Percentiles rank a stretch among this genome's conserved stretches.
Conservation (phyloP, 1,284 basidiomycete genomes). For the Apiotrichum siamense region DNA sequence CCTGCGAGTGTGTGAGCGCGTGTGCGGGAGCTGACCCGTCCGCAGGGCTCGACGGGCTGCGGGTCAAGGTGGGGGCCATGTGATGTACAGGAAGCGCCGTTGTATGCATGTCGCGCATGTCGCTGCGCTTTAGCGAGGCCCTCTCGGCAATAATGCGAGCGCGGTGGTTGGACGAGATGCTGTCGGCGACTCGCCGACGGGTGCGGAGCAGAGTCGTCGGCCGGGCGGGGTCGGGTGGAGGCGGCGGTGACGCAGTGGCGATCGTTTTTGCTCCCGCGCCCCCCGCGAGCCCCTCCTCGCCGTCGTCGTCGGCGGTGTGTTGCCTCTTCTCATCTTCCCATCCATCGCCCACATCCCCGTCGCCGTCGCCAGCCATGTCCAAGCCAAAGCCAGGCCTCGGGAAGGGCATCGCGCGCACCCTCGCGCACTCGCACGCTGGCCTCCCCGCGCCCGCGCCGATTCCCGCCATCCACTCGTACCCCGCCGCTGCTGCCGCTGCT, state of each 20-base stretch:
- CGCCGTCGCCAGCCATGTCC: conserved; percentile 21
- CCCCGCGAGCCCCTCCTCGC: too few relatives aligned
- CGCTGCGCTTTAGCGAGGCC: too few relatives aligned
- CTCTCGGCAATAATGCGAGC: too few relatives aligned
- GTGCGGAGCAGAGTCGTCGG: too few relatives aligned
- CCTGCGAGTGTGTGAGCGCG: not conserved
- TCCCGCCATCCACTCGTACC: conserved; percentile 10
- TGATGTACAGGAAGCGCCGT: not conserved
- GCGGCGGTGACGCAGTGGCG: too few relatives aligned
- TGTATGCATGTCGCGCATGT: not conserved
- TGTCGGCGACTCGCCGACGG: too few relatives aligned
- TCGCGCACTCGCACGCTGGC: conserved; percentile 12
- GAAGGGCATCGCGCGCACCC: conserved; percentile 32
- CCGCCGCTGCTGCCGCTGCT: not conserved
- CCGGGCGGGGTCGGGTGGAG: too few relatives aligned
- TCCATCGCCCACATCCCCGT: not conserved
- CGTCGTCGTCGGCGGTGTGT: too few relatives aligned
- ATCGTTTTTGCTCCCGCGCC: too few relatives aligned
- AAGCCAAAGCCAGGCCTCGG: conserved; percentile 38
- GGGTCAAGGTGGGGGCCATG: not conserved
- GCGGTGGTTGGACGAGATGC: too few relatives aligned
- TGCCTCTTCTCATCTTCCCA: too few relatives aligned
- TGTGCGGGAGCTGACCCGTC: not conserved
- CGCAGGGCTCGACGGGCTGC: conserved; percentile 9
- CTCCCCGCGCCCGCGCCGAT: not conserved